Evolutionary conservation across 192 early-diverging fungal species (phyloP).

Genomic region (Backusella tarrabulga): DNA sequence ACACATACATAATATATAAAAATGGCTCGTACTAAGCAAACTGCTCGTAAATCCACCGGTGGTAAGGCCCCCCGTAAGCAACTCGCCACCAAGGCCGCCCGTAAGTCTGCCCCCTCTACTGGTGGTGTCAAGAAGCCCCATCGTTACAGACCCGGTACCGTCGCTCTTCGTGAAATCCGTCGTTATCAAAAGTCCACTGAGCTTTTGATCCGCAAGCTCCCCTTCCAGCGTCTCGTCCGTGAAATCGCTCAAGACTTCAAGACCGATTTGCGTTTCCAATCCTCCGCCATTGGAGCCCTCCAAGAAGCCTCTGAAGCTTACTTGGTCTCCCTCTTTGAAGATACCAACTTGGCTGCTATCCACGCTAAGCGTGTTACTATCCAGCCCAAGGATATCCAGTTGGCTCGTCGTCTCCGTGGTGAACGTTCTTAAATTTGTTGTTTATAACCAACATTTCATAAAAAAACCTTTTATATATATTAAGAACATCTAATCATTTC

Average conservation of each 20-base stretch:
- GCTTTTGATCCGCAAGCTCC: constrained; percentile 90
- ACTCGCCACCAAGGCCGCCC: constrained; percentile 93
- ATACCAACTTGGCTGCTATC: constrained; percentile 97
- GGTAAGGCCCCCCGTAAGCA: constrained; percentile 98
- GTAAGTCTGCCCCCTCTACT: constrained; percentile 91
- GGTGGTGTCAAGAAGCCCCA: constrained; percentile 95
- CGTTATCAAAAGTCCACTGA: constrained; percentile 97
- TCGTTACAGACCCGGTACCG: constrained; percentile 87
- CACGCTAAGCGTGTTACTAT: constrained; percentile 99
- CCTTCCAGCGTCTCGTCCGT: constrained; percentile 95
- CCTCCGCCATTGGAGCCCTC: constrained; percentile 97
- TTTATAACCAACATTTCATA: background rate
- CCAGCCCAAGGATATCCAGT: constrained; percentile 99
- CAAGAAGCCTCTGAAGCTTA: constrained; percentile 98
- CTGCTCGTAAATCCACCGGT: constrained; percentile 98
- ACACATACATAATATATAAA: background rate
- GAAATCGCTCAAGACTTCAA: constrained; percentile 99
- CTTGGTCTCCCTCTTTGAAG: constrained; percentile 88
- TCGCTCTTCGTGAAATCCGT: constrained; percentile 90
- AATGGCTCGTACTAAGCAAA: constrained; percentile 82
- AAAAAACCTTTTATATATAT: background rate
- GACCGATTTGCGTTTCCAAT: constrained; percentile 99
- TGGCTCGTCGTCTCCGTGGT: constrained; percentile 94
- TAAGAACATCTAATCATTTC: background rate
- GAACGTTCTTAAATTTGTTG: constrained; percentile 72